phyloP scores from a whole-genome alignment of 2,329 filamentous ascomycete genomes.

The Aspergillus fumigatus region DNA sequence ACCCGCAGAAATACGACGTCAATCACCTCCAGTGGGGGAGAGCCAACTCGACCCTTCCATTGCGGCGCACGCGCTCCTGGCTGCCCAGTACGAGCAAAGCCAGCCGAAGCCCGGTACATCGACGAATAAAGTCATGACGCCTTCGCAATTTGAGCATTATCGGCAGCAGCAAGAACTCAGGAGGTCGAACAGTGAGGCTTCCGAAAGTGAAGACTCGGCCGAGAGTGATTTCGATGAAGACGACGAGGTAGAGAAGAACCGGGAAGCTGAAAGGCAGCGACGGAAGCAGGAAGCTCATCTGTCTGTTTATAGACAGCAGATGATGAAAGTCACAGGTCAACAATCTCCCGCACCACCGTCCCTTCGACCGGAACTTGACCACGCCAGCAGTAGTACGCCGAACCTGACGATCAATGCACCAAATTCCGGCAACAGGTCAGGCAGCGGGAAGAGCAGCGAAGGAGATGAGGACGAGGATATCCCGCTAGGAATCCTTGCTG shows the following conservation, averaged over 20 bases:
- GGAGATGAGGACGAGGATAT: constrained; percentile 84
- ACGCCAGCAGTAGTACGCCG: constrained; percentile 58
- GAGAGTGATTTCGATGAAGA: constrained; percentile 69
- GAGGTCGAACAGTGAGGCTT: constrained; percentile 49
- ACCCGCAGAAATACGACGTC: constrained; percentile 9
- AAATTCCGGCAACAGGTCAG: constrained; percentile 33
- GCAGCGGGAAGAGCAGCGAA: constrained; percentile 37
- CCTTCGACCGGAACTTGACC: constrained; percentile 52
- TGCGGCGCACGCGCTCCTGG: constrained; percentile 41
- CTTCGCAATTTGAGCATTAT: constrained; percentile 79
- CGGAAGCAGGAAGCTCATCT: constrained; percentile 87
- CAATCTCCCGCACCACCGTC: constrained; percentile 46
- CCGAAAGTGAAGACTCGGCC: constrained; percentile 49
- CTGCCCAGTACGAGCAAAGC: constrained; percentile 42
- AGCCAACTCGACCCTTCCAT: constrained; percentile 29
- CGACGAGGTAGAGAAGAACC: constrained; percentile 72
- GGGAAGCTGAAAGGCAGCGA: constrained; percentile 68
- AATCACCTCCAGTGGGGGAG: constrained; percentile 3
- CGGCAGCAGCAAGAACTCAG: constrained; percentile 65
- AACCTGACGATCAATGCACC: constrained; percentile 47
- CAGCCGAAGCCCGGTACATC: constrained; percentile 31
- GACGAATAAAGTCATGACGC: constrained; percentile 80
- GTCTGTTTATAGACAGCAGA: constrained; percentile 84
- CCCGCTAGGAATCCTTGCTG: constrained; percentile 77
- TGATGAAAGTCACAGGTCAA: constrained; percentile 93